phyloP scores from a whole-genome alignment of 345 rosid species.

The Moricandia arvensis region DNA sequence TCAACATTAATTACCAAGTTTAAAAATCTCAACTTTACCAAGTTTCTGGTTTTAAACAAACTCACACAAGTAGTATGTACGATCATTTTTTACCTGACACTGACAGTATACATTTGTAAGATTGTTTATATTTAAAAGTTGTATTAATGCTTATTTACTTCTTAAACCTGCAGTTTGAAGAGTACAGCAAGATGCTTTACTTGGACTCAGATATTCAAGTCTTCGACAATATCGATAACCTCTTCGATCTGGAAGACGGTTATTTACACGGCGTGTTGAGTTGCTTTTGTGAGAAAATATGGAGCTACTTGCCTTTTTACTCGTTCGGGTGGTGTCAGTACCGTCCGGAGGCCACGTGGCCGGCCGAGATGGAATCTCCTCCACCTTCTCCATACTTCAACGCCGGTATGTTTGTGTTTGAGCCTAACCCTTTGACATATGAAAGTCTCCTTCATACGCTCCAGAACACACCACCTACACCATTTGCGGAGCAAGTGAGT shows the following conservation, averaged over 20 bases:
- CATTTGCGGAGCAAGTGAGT: slow-evolving; percentile 67
- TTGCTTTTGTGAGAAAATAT: slow-evolving; percentile 69
- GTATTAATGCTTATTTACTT: no score
- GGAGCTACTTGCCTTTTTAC: slow-evolving; percentile 53
- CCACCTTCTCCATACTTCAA: slow-evolving; percentile 64
- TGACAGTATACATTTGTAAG: no score
- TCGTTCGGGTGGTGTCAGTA: slow-evolving; percentile 66
- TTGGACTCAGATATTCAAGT: slow-evolving; percentile 80
- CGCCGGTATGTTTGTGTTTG: slow-evolving; percentile 73
- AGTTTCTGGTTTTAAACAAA: no score
- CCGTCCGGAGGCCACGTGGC: slow-evolving; percentile 55
- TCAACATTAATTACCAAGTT: no score
- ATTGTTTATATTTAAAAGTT: no score
- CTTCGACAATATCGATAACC: slow-evolving; percentile 64
- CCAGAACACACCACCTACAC: slow-evolving; percentile 52
- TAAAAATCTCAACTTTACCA: no score
- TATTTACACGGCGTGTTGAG: slow-evolving; percentile 60
- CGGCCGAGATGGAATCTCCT: slow-evolving; percentile 49
- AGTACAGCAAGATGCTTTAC: slow-evolving; percentile 64
- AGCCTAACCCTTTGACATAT: slow-evolving; percentile 51
- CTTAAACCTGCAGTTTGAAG: slow-evolving; percentile 44
- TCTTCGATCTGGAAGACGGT: slow-evolving; percentile 61
- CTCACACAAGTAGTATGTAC: no score
- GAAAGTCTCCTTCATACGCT: slow-evolving; percentile 51
- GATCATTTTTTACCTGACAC: no score